phyloP scores from a whole-genome alignment of 495 filamentous ascomycete genomes.

The Daldinia concentrica region DNA sequence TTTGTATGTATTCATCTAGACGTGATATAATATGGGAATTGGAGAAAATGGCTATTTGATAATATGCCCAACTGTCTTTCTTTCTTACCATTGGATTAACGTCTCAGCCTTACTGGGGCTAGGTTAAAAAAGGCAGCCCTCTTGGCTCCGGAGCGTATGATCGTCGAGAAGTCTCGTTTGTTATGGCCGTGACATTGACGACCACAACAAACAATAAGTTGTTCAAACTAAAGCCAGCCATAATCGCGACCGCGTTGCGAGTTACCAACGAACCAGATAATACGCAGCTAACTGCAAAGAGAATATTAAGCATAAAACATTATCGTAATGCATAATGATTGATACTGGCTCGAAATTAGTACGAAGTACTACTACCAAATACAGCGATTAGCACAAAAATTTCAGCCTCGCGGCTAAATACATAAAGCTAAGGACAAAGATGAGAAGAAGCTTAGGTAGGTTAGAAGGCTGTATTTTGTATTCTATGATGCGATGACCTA shows the following conservation, averaged over 20 bases:
- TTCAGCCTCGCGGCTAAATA: conserved; percentile 16
- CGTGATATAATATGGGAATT: not conserved
- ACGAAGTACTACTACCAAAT: not conserved
- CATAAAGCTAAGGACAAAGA: conserved; percentile 9
- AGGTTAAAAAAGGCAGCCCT: not conserved
- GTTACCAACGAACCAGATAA: not conserved
- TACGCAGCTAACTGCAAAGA: not conserved
- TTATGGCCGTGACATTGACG: conserved; percentile 9
- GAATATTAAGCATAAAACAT: not conserved
- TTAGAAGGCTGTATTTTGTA: conserved; percentile 12
- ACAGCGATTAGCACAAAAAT: not conserved
- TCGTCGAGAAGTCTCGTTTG: conserved; percentile 15
- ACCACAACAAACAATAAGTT: conserved; percentile 24
- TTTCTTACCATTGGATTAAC: not conserved
- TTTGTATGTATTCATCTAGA: not conserved
- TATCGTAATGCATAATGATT: conserved; percentile 9
- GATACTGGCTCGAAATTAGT: conserved; percentile 19
- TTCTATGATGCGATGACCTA: conserved; percentile 12
- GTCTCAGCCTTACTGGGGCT: conserved; percentile 23
- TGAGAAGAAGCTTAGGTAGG: conserved; percentile 19
- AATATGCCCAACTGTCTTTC: not conserved
- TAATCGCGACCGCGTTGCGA: conserved; percentile 17
- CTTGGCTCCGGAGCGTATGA: not conserved
- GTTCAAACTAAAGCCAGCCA: conserved; percentile 13
- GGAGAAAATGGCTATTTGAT: not conserved